phyloP scores from a whole-genome alignment of 164 flowering plant genomes.

The Tetrastigma voinierianum region DNA sequence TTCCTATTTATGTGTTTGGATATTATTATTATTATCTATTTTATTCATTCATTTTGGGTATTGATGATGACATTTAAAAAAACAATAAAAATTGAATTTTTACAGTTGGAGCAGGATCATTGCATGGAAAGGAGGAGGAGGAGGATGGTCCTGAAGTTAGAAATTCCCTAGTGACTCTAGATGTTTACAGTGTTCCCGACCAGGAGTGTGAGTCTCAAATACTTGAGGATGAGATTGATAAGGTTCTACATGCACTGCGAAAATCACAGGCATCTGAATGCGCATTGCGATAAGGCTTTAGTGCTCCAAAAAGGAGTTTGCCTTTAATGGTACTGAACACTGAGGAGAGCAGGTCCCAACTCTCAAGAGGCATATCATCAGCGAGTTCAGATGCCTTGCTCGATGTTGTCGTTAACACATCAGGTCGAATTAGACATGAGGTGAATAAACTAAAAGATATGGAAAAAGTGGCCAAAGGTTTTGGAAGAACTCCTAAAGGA shows the following conservation, averaged over 20 bases:
- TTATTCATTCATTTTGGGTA: too few relatives aligned
- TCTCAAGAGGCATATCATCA: constrained; percentile 25
- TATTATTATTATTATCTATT: too few relatives aligned
- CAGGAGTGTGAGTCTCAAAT: constrained; percentile 25
- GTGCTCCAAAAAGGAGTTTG: constrained; percentile 53
- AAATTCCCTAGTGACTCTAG: constrained; percentile 1
- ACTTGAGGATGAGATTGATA: constrained; percentile 53
- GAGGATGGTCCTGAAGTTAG: not conserved
- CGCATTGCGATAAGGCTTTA: constrained; percentile 56
- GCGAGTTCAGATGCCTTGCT: constrained; percentile 25
- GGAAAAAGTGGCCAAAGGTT: constrained; percentile 56
- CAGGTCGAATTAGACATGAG: constrained; percentile 53
- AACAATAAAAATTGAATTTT: not conserved
- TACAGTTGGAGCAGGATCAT: not conserved
- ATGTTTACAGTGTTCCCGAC: constrained; percentile 16
- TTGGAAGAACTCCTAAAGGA: constrained; percentile 48
- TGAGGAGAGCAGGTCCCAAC: constrained; percentile 46
- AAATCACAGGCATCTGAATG: constrained; percentile 68
- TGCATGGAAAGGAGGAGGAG: constrained; percentile 9
- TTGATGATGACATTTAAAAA: too few relatives aligned
- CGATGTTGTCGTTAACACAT: constrained; percentile 29
- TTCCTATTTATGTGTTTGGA: too few relatives aligned
- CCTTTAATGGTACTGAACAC: too few relatives aligned
- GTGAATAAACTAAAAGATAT: constrained; percentile 44
- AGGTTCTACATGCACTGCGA: constrained; percentile 49